Percentiles rank a stretch among this genome's conserved stretches.
These are phyloP conservation scores for Raphanus raphanistrum DNA, from an alignment of 345 rosid species.

Conservation along the genomic window DNA sequence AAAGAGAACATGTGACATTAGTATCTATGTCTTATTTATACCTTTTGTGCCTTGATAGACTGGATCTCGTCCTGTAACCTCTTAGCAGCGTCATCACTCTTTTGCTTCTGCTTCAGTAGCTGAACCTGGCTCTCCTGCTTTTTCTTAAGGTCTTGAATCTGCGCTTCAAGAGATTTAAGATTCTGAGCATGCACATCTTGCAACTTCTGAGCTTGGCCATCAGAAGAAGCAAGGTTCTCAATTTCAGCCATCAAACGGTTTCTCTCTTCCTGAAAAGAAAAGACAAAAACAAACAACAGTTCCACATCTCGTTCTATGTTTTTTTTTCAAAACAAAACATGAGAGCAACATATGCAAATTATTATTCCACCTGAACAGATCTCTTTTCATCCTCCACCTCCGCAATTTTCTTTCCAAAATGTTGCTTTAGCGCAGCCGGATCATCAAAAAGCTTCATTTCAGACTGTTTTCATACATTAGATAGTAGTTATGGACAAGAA, in stretches of 20 bases:
- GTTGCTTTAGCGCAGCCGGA: slow-evolving; percentile 78
- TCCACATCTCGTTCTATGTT: not conserved
- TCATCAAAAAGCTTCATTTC: slow-evolving; percentile 93
- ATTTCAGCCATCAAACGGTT: slow-evolving; percentile 81
- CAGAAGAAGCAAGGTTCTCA: slow-evolving; percentile 83
- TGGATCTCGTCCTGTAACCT: slow-evolving; percentile 95
- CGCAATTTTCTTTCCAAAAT: slow-evolving; percentile 88
- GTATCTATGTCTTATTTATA: slow-evolving; percentile 17
- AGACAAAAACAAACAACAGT: slow-evolving; percentile 17
- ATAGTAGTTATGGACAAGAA: slow-evolving; percentile 7
- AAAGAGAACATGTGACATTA: slow-evolving; percentile 3
- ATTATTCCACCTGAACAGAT: slow-evolving; percentile 68
- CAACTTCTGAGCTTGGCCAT: slow-evolving; percentile 83
- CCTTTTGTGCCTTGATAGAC: slow-evolving; percentile 94
- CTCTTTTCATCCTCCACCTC: slow-evolving; percentile 91
- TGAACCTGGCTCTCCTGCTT: slow-evolving; percentile 98
- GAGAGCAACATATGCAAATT: slow-evolving; percentile 2
- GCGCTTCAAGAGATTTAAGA: slow-evolving; percentile 82
- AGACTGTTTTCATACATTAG: slow-evolving; percentile 50
- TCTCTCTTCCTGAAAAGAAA: slow-evolving; percentile 76
- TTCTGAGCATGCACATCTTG: slow-evolving; percentile 84
- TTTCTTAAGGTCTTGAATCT: slow-evolving; percentile 93
- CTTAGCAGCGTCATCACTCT: slow-evolving; percentile 91
- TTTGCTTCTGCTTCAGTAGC: slow-evolving; percentile 91
- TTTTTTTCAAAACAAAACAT: not conserved